A percentile compares a stretch with the other conserved stretches of the same genome.
phyloP scores from a whole-genome alignment of 305 asterid genomes.

The Petunia hybrid region DNA sequence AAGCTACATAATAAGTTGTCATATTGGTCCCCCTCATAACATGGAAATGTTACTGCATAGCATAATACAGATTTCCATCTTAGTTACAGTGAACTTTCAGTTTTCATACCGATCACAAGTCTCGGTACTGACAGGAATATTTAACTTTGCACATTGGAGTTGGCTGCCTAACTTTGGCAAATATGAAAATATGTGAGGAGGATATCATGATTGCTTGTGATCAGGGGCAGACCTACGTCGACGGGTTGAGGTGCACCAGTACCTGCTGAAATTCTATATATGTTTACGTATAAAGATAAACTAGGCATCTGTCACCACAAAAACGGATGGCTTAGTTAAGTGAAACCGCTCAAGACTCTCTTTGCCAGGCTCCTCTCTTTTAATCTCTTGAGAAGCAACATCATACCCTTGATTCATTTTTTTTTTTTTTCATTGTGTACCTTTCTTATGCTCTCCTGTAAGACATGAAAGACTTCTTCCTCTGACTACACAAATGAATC shows the following conservation, averaged over 20 bases:
- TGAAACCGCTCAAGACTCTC: no score
- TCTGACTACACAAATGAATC: no score
- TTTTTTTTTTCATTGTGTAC: no score
- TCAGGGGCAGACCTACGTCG: neutral
- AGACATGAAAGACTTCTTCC: no score
- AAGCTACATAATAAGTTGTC: neutral
- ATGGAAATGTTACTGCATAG: conserved; percentile 21
- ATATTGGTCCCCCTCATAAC: neutral
- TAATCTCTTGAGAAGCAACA: no score
- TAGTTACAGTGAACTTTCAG: conserved; percentile 13
- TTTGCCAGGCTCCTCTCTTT: no score
- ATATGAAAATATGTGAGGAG: neutral
- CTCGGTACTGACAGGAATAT: neutral
- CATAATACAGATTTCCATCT: neutral
- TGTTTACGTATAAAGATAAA: no score
- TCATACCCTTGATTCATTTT: no score
- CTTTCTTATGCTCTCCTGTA: no score
- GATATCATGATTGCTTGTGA: conserved; percentile 14
- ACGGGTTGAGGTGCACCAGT: neutral
- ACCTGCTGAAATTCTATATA: neutral
- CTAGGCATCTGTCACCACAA: neutral
- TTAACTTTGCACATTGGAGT: conserved; percentile 8
- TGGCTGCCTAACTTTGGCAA: conserved; percentile 1
- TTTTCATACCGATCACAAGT: neutral
- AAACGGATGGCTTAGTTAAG: no score